phyloP scores from a whole-genome alignment of 1,284 basidiomycete genomes.

The Phellinidium pouzarii region DNA sequence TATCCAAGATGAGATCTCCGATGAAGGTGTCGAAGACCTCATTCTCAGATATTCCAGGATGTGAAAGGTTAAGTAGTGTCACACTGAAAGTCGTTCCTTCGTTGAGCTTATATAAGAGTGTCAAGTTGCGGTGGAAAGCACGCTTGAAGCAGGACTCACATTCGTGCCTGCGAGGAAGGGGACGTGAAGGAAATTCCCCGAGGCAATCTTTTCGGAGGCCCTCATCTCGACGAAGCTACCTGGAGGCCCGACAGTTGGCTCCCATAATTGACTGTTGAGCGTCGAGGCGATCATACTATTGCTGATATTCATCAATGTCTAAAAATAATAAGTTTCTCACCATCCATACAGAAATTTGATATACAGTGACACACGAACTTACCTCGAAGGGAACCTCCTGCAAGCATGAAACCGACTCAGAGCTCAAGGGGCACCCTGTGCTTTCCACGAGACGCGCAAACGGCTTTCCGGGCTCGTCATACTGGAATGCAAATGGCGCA shows the following conservation, averaged over 20 bases:
- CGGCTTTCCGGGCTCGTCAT: conserved; percentile 48
- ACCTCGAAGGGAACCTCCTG: conserved; percentile 44
- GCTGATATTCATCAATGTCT: conserved; percentile 41
- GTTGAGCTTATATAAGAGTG: conserved; percentile 33
- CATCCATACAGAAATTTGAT: background rate
- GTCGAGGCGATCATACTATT: conserved; percentile 40
- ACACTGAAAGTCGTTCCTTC: conserved; percentile 43
- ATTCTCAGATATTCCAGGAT: conserved; percentile 33
- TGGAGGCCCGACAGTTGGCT: conserved; percentile 46
- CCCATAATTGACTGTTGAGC: conserved; percentile 51
- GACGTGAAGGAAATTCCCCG: conserved; percentile 46
- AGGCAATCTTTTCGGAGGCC: conserved; percentile 40
- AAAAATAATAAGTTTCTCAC: background rate
- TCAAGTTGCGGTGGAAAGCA: background rate
- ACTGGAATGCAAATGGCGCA: conserved; percentile 43
- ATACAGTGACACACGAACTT: conserved; percentile 5
- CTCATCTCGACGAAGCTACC: conserved; percentile 45
- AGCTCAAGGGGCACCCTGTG: conserved; percentile 40
- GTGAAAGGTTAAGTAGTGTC: conserved; percentile 31
- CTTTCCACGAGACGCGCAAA: conserved; percentile 41
- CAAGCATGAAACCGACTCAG: conserved; percentile 40
- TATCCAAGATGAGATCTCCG: conserved; percentile 41
- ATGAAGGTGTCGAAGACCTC: conserved; percentile 41
- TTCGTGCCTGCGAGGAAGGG: conserved; percentile 52
- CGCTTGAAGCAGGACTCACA: conserved; percentile 28